phyloP scores from a whole-genome alignment of 78 protist species.

The Dictyostelium discoideum region DNA sequence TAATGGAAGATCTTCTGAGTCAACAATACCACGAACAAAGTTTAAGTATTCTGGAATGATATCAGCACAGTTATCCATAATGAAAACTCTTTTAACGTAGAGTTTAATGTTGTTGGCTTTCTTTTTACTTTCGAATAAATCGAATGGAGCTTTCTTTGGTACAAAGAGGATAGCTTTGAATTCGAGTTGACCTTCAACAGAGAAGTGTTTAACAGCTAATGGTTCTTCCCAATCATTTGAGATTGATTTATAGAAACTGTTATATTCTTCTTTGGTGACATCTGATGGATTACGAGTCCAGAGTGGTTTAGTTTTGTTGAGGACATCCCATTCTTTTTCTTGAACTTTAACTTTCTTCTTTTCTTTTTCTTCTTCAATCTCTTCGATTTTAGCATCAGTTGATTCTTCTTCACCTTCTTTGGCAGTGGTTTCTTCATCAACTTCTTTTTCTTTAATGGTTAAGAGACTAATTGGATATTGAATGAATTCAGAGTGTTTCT shows the following conservation, averaged over 20 bases:
- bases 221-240: constrained; percentile 99
- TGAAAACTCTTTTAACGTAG: constrained; percentile 99
- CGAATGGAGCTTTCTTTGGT: constrained; percentile 99
- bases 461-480: constrained; percentile 97
- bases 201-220: constrained; percentile 99
- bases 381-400: constrained; percentile 90
- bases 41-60: constrained; percentile 98
- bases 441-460: constrained; percentile 94
- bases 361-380: constrained; percentile 90
- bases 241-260: constrained; percentile 99
- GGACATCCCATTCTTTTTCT: constrained; percentile 96
- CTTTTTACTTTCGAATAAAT: constrained; percentile 98
- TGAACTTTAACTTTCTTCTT: constrained; percentile 95
- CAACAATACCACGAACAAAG: constrained; percentile 99
- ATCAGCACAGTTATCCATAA: constrained; percentile 99
- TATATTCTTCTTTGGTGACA: constrained; percentile 99
- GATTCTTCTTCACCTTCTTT: constrained; percentile 86
- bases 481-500: constrained; percentile 99
- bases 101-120: constrained; percentile 99
- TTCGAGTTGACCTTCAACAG: constrained; percentile 99
- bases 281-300: constrained; percentile 99
- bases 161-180: constrained; percentile 98
- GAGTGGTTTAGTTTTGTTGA: constrained; percentile 99
- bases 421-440: constrained; percentile 85
- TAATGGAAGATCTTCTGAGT: constrained; percentile 99